A percentile compares a stretch with the other conserved stretches of the same genome.
Evolutionary conservation across 306 rosid species (phyloP).

Genomic region (Acacia acuminata): DNA sequence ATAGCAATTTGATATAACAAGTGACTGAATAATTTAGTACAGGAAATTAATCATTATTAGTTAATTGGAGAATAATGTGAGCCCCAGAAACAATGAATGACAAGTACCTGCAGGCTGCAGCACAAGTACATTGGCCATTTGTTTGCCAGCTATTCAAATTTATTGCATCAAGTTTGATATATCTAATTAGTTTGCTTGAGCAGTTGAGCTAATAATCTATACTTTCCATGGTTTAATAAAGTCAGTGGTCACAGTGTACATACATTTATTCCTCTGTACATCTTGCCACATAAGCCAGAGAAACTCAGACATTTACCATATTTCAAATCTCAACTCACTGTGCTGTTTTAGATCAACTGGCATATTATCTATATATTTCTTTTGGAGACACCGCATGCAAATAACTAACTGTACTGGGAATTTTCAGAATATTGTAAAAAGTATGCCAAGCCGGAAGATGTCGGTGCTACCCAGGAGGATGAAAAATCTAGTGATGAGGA

Average conservation of each 20-base stretch:
- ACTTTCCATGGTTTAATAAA: slow-evolving; percentile 11
- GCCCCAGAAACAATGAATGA: slow-evolving; percentile 27
- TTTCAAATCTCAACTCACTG: slow-evolving; percentile 3
- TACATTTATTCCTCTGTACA: background rate
- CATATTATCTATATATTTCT: slow-evolving; percentile 9
- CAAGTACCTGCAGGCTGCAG: slow-evolving; percentile 12
- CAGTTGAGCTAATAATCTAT: background rate
- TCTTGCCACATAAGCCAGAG: slow-evolving; percentile 18
- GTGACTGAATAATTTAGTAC: background rate
- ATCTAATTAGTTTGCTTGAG: background rate
- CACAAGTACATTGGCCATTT: slow-evolving; percentile 21
- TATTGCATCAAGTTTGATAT: slow-evolving; percentile 10
- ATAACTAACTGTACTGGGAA: background rate
- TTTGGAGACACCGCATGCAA: slow-evolving; percentile 1
- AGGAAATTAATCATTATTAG: background rate
- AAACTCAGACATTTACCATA: slow-evolving; percentile 21
- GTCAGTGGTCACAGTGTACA: background rate
- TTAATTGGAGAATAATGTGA: slow-evolving; percentile 3
- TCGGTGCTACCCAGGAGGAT: slow-evolving; percentile 49
- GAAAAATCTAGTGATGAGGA: slow-evolving; percentile 76
- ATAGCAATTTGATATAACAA: background rate
- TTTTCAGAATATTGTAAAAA: slow-evolving; percentile 72
- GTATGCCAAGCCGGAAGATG: slow-evolving; percentile 80
- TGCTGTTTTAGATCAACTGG: slow-evolving; percentile 13
- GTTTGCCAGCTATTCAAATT: slow-evolving; percentile 14